A percentile compares a stretch with the other conserved stretches of the same genome.
phyloP scores from a whole-genome alignment of 768 basidiomycete species.

The Phylloporus rhodoxanthus region DNA sequence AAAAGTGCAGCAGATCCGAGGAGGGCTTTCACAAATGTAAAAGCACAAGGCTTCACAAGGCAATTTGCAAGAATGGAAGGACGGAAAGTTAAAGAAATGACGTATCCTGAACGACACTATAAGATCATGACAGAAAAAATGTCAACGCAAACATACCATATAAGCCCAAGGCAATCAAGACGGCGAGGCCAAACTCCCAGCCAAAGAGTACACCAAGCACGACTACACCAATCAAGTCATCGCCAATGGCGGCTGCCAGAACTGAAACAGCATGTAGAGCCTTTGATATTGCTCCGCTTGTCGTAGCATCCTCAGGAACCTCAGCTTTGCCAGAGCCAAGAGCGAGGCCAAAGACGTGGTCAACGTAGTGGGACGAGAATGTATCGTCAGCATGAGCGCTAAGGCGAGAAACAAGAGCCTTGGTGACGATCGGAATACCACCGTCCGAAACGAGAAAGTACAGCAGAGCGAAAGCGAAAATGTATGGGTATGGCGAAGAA shows the following conservation, averaged over 20 bases:
- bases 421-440: slow-evolving; percentile 64
- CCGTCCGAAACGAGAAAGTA: slow-evolving; percentile 73
- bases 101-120: slow-evolving; percentile 13
- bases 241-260: slow-evolving; percentile 76
- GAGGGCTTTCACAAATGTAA: slow-evolving; percentile 58
- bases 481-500: slow-evolving; percentile 59
- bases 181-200: slow-evolving; percentile 60
- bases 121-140: background rate
- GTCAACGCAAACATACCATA: slow-evolving; percentile 47
- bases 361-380: slow-evolving; percentile 56
- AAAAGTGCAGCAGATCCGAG: slow-evolving; percentile 80
- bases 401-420: slow-evolving; percentile 78
- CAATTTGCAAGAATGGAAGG: slow-evolving; percentile 8
- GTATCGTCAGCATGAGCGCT: slow-evolving; percentile 83
- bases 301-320: slow-evolving; percentile 56
- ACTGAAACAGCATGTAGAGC: slow-evolving; percentile 38
- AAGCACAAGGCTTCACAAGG: slow-evolving; percentile 1
- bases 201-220: slow-evolving; percentile 60
- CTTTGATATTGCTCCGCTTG: slow-evolving; percentile 11
- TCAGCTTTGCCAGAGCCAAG: slow-evolving; percentile 76
- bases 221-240: slow-evolving; percentile 65
- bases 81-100: slow-evolving; percentile 6
- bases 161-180: slow-evolving; percentile 66
- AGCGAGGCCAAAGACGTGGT: slow-evolving; percentile 82
- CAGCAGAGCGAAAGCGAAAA: slow-evolving; percentile 62